Evolutionary conservation across 1,139 yeast species (phyloP).

Genomic region (Waltiozyma sp.): DNA sequence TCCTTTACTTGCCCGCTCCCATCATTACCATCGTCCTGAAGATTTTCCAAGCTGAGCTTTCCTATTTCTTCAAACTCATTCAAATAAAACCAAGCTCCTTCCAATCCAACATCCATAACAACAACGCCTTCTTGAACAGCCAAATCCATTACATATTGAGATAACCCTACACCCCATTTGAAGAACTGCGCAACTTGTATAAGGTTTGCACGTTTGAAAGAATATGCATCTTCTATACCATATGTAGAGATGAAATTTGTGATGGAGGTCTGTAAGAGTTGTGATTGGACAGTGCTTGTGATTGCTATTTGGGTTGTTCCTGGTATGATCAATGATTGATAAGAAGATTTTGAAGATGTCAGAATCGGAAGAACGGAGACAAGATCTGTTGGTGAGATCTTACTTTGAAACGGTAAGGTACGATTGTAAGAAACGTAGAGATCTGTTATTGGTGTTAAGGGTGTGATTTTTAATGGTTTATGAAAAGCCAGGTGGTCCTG

Average conservation of each 20-base stretch:
- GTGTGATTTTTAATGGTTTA: not conserved
- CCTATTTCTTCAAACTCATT: constrained; percentile 11
- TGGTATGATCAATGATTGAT: constrained; percentile 35
- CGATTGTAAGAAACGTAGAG: not conserved
- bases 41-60: not conserved
- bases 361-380: constrained; percentile 49
- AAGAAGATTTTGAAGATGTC: constrained; percentile 40
- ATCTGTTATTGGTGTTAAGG: not conserved
- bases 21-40: not conserved
- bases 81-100: constrained; percentile 38
- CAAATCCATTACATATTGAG: constrained; percentile 55
- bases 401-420: constrained; percentile 37
- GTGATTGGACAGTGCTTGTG: not conserved
- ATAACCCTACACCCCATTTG: constrained; percentile 60
- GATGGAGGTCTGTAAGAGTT: constrained; percentile 7
- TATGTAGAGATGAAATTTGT: constrained; percentile 21
- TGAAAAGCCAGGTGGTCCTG: not conserved
- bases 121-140: constrained; percentile 47
- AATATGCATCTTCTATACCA: constrained; percentile 19
- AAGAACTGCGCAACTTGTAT: constrained; percentile 29
- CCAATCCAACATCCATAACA: constrained; percentile 55
- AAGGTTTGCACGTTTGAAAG: constrained; percentile 17
- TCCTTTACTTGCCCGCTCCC: no score
- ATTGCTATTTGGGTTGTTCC: constrained; percentile 32
- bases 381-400: constrained; percentile 33